Evolutionary conservation across 768 basidiomycete genomes (phyloP).

Genomic region (Boletus fagicola): DNA sequence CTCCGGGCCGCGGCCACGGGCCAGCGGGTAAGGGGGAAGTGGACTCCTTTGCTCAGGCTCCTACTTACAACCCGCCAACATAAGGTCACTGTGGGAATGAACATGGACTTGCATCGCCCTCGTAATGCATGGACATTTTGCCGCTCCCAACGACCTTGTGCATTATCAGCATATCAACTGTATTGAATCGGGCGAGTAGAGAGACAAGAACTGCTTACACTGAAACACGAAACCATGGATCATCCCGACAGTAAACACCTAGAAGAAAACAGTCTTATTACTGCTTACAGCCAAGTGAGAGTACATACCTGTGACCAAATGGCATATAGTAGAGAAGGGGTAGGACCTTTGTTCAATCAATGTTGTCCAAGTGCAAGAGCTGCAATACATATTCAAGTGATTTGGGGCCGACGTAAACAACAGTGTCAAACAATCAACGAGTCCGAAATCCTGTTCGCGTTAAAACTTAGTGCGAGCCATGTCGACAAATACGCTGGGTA

Average conservation of each 20-base stretch:
- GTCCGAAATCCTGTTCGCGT: too few relatives aligned
- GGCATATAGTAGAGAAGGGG: neutral
- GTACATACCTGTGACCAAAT: neutral
- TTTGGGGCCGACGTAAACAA: neutral
- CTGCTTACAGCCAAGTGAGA: neutral
- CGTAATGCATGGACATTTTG: too few relatives aligned
- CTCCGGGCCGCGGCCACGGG: too few relatives aligned
- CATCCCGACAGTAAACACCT: neutral
- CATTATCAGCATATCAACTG: too few relatives aligned
- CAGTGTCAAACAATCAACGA: slow-evolving; percentile 12
- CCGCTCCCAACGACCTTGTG: too few relatives aligned
- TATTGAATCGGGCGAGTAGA: neutral
- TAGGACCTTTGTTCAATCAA: neutral
- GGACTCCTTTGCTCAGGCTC: too few relatives aligned
- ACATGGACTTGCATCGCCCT: too few relatives aligned
- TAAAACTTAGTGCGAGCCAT: neutral
- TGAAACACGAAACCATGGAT: too few relatives aligned
- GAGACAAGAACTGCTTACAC: neutral
- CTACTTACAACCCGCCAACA: too few relatives aligned
- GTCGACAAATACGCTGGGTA: slow-evolving; percentile 22
- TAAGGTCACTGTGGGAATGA: too few relatives aligned
- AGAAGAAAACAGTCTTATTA: neutral
- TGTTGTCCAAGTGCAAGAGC: neutral
- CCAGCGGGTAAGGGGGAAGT: too few relatives aligned
- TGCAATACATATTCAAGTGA: neutral